phyloP scores from a whole-genome alignment of 1,284 basidiomycete species.

The Laetiporus sulphureus region DNA sequence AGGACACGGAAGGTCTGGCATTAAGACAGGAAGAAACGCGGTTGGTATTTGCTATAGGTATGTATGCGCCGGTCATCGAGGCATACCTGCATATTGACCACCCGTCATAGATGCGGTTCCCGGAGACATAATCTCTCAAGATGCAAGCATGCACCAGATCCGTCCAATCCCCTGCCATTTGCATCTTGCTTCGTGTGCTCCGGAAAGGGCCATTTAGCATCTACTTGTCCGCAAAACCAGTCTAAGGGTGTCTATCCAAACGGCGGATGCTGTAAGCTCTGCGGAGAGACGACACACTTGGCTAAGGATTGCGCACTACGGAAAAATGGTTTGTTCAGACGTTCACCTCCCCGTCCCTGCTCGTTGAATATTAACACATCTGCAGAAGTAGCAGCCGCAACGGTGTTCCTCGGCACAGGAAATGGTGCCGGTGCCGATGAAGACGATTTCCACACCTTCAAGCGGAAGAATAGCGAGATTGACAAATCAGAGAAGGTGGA shows the following conservation, averaged over 20 bases:
- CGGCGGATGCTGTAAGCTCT: slow-evolving; percentile 87
- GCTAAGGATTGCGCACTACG: slow-evolving; percentile 77
- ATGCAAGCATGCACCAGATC: slow-evolving; percentile 65
- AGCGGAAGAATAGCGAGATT: slow-evolving; percentile 54
- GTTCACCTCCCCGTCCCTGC: neutral
- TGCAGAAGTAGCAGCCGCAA: slow-evolving; percentile 25
- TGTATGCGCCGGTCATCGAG: slow-evolving; percentile 18
- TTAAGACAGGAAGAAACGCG: slow-evolving; percentile 26
- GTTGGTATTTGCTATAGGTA: slow-evolving; percentile 84
- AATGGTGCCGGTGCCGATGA: slow-evolving; percentile 76
- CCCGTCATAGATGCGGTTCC: slow-evolving; percentile 69
- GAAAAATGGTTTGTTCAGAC: slow-evolving; percentile 41
- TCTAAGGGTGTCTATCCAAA: slow-evolving; percentile 85
- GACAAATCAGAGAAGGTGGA: slow-evolving; percentile 51
- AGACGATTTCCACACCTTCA: slow-evolving; percentile 85
- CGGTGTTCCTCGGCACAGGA: slow-evolving; percentile 44
- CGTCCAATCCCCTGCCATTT: slow-evolving; percentile 72
- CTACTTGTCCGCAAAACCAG: slow-evolving; percentile 76
- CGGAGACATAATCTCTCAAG: slow-evolving; percentile 70
- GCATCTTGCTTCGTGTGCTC: slow-evolving; percentile 92
- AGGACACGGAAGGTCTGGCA: neutral
- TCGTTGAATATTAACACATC: slow-evolving; percentile 5
- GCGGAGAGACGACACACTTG: slow-evolving; percentile 78
- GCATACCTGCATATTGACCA: neutral
- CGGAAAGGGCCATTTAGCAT: slow-evolving; percentile 75